Conservation (phyloP, 2,329 filamentous ascomycete species). For the Aspergillus chevalieri region DNA sequence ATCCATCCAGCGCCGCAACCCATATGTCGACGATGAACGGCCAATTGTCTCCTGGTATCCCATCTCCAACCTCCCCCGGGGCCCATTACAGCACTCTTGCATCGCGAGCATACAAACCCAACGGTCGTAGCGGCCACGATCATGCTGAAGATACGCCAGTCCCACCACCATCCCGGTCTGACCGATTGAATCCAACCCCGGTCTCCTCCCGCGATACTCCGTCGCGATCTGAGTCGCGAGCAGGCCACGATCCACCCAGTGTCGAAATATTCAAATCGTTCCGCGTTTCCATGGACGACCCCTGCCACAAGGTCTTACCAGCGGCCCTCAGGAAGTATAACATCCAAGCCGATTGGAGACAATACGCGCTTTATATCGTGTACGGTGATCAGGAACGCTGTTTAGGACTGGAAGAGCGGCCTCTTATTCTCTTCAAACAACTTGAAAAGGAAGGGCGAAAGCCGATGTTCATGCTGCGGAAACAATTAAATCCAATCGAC, state of each 20-base stretch:
- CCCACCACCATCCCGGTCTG: slow-evolving; percentile 21
- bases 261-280: slow-evolving; percentile 99
- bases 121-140: slow-evolving; percentile 29
- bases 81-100: slow-evolving; percentile 36
- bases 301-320: slow-evolving; percentile 92
- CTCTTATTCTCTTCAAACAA: slow-evolving; percentile 93
- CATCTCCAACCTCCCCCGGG: slow-evolving; percentile 41
- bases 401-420: slow-evolving; percentile 84
- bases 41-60: slow-evolving; percentile 46
- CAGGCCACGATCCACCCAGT: slow-evolving; percentile 31
- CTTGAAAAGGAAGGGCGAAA: slow-evolving; percentile 95
- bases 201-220: slow-evolving; percentile 28
- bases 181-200: slow-evolving; percentile 27
- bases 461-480: slow-evolving; percentile 96
- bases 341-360: slow-evolving; percentile 94
- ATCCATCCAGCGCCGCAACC: slow-evolving; percentile 64
- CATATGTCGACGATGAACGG: slow-evolving; percentile 65
- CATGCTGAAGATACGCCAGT: slow-evolving; percentile 32
- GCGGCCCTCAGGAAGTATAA: slow-evolving; percentile 97
- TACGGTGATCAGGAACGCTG: slow-evolving; percentile 98
- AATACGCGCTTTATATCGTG: slow-evolving; percentile 96
- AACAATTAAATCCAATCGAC: slow-evolving; percentile 52
- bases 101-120: slow-evolving; percentile 34
- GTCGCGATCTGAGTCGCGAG: slow-evolving; percentile 25
- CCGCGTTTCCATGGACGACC: slow-evolving; percentile 94